These are phyloP conservation scores for Ophiostoma angusticollis DNA, from an alignment of 2,329 filamentous ascomycete species.

Conservation along the genomic window DNA sequence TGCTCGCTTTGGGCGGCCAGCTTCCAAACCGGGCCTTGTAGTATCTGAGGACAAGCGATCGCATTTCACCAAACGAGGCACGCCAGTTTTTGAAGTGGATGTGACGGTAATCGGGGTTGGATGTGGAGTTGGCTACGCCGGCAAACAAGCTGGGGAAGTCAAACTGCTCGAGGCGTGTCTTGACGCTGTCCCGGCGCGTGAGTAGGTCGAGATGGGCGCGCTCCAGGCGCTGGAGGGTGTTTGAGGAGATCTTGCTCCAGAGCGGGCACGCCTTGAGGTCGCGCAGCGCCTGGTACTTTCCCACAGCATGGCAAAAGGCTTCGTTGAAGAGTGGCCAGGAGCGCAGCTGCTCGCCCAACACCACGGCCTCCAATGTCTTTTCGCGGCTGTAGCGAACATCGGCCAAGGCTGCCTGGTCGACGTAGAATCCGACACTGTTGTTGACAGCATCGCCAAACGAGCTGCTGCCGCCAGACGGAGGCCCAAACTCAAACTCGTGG, in stretches of 20 bases:
- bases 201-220: slow-evolving; percentile 69
- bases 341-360: slow-evolving; percentile 81
- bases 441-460: slow-evolving; percentile 48
- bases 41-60: slow-evolving; percentile 58
- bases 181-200: slow-evolving; percentile 56
- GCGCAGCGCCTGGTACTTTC: slow-evolving; percentile 66
- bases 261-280: slow-evolving; percentile 50
- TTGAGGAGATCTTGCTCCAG: slow-evolving; percentile 54
- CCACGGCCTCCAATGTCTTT: slow-evolving; percentile 76
- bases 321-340: slow-evolving; percentile 76
- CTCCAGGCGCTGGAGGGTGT: slow-evolving; percentile 69
- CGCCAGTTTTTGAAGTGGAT: slow-evolving; percentile 81
- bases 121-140: slow-evolving; percentile 75
- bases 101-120: slow-evolving; percentile 58
- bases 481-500: slow-evolving; percentile 45
- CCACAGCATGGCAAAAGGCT: slow-evolving; percentile 81
- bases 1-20: slow-evolving; percentile 85
- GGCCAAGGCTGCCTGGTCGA: slow-evolving; percentile 61
- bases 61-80: slow-evolving; percentile 58
- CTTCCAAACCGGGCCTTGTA: slow-evolving; percentile 47
- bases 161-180: slow-evolving; percentile 67
- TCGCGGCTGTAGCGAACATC: slow-evolving; percentile 75
- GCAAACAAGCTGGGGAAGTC: slow-evolving; percentile 85
- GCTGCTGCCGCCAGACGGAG: slow-evolving; percentile 40
- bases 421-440: slow-evolving; percentile 58